Conservation (phyloP, 352 stramenopile genomes). For the Globisporangium iwayamae region DNA sequence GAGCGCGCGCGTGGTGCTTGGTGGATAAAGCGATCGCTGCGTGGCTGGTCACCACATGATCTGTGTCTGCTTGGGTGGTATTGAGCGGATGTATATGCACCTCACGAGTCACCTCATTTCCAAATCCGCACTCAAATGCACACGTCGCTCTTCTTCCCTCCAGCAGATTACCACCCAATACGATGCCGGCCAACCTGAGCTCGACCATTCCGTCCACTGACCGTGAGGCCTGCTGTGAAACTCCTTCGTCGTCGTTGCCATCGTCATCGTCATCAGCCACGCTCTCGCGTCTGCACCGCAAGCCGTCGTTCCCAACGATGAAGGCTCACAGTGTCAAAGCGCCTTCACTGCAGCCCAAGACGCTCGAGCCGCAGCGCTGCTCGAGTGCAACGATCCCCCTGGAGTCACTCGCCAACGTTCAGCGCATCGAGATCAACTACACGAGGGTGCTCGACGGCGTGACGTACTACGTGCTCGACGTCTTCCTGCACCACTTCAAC, state of each 20-base stretch:
- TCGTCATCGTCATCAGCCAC: not conserved
- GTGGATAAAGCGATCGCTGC: not conserved
- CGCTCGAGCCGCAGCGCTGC: constrained; percentile 2
- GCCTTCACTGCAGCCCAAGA: constrained; percentile 1
- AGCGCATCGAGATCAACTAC: constrained; percentile 15
- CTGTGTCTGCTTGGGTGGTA: not conserved
- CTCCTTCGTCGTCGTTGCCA: too few relatives aligned
- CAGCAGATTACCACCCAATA: not conserved
- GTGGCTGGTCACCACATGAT: too few relatives aligned
- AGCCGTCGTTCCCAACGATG: constrained; percentile 5
- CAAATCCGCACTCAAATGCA: not conserved
- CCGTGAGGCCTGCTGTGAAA: not conserved
- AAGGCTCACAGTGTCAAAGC: not conserved
- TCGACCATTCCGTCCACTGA: not conserved
- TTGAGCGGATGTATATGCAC: not conserved
- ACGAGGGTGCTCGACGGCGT: constrained; percentile 10
- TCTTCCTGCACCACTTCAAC: constrained; percentile 12
- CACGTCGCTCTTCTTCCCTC: not conserved
- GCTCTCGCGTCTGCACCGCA: constrained; percentile 5
- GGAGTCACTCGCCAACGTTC: constrained; percentile 8
- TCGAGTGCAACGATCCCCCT: not conserved
- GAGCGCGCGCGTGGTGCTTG: not conserved
- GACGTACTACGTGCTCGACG: constrained; percentile 14
- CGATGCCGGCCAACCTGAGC: not conserved
- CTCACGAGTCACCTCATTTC: not conserved